These are phyloP conservation scores for Heterobasidion occidentale DNA, from an alignment of 1,284 basidiomycete species.

Conservation along the genomic window DNA sequence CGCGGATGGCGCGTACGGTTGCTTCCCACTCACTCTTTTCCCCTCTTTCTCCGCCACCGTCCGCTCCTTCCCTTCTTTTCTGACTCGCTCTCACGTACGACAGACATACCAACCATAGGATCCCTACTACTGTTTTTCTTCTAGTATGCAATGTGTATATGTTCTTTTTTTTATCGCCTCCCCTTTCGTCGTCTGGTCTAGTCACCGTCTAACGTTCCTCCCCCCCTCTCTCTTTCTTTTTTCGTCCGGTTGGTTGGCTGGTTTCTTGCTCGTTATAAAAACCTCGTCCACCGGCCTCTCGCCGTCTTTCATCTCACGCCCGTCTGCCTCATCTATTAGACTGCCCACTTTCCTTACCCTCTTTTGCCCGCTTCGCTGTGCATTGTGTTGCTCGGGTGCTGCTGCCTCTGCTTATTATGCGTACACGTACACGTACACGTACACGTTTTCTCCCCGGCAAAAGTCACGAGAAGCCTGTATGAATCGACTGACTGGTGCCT, in stretches of 20 bases:
- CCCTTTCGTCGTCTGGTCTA: not conserved
- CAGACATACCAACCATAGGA: not conserved
- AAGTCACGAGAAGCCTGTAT: not conserved
- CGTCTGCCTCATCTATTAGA: not conserved
- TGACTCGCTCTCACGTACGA: not conserved
- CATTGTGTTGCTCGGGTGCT: not conserved
- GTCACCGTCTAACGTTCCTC: not conserved
- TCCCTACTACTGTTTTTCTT: not conserved
- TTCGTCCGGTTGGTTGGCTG: no score
- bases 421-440: not conserved
- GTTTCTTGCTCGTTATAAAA: no score
- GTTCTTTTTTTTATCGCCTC: not conserved
- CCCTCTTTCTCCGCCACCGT: not conserved
- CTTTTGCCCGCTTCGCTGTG: not conserved
- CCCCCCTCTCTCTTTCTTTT: not conserved
- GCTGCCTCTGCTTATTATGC: not conserved
- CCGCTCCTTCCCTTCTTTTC: not conserved
- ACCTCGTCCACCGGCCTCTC: no score
- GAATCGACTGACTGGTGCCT: not conserved
- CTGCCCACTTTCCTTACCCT: not conserved
- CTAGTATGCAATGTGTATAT: not conserved
- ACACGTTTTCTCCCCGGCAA: not conserved
- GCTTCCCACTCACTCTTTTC: not conserved
- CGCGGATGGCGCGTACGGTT: not conserved
- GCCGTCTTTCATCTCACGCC: no score